A percentile compares a stretch with the other conserved stretches of the same genome.
phyloP scores from a whole-genome alignment of 805 yeast species.

The Suhomyces tanzawaensis region DNA sequence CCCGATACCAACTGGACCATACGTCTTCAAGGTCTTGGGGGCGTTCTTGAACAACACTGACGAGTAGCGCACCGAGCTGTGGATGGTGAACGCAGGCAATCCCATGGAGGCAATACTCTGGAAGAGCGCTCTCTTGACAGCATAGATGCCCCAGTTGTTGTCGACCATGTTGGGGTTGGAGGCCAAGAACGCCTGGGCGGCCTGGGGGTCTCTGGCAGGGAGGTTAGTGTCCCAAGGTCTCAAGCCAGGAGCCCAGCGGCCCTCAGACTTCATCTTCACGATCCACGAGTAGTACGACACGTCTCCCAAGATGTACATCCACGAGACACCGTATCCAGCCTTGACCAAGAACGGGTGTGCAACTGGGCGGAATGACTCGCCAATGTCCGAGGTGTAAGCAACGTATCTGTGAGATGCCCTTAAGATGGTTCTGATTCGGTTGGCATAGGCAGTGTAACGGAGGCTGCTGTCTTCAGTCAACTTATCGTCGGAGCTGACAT shows the following conservation, averaged over 20 bases:
- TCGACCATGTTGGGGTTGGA: constrained; percentile 32
- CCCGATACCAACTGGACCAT: constrained; percentile 80
- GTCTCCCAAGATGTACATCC: constrained; percentile 75
- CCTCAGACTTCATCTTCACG: constrained; percentile 62
- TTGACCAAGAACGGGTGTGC: constrained; percentile 68
- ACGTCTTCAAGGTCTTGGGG: constrained; percentile 49
- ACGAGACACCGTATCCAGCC: constrained; percentile 68
- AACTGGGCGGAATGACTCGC: constrained; percentile 82
- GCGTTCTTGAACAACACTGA: constrained; percentile 59
- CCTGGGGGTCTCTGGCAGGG: constrained; percentile 36
- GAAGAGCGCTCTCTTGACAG: constrained; percentile 70
- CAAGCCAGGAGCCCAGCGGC: constrained; percentile 56
- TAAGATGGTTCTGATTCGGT: constrained; percentile 66
- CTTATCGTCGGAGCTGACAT: constrained; percentile 15
- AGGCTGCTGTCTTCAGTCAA: constrained; percentile 27
- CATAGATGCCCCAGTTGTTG: constrained; percentile 66
- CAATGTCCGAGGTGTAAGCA: constrained; percentile 84
- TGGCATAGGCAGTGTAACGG: constrained; percentile 83
- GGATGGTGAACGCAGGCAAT: constrained; percentile 82
- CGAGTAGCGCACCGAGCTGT: constrained; percentile 69
- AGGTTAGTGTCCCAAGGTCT: constrained; percentile 66
- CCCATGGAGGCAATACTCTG: constrained; percentile 86
- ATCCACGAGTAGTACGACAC: constrained; percentile 73
- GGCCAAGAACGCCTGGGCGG: constrained; percentile 30
- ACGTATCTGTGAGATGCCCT: constrained; percentile 76